Percentiles rank a stretch among this genome's conserved stretches.
Conservation (phyloP, 148 eudicot species). For the Limonium bicolor region DNA sequence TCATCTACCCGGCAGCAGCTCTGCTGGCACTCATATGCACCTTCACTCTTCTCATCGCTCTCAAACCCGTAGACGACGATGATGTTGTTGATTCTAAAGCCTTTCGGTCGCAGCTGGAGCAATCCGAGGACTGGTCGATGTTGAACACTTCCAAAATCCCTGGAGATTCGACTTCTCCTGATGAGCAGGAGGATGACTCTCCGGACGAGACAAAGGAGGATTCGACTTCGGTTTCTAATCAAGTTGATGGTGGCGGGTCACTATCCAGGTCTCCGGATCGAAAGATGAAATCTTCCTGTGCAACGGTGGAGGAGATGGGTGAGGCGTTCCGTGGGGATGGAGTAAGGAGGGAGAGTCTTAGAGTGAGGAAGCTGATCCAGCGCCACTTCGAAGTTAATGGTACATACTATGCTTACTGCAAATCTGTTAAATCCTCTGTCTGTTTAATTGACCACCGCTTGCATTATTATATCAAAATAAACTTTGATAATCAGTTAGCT, state of each 20-base stretch:
- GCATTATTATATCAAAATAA: no score
- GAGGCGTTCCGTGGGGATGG: slow-evolving; percentile 19
- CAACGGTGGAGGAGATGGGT: slow-evolving; percentile 82
- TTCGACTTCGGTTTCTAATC: slow-evolving; percentile 1
- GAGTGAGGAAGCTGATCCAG: slow-evolving; percentile 33
- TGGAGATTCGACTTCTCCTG: no score
- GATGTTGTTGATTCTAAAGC: slow-evolving; percentile 13
- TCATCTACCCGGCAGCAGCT: slow-evolving; percentile 15
- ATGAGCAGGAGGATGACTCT: no score
- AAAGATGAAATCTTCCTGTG: slow-evolving; percentile 25
- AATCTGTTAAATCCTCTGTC: no score
- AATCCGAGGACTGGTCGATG: no score
- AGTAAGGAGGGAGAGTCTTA: slow-evolving; percentile 30
- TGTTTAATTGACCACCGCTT: no score
- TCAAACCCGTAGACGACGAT: slow-evolving; percentile 45
- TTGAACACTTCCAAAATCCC: no score
- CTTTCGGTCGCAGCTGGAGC: slow-evolving; percentile 6
- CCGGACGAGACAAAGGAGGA: slow-evolving; percentile 2
- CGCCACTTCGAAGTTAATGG: slow-evolving; percentile 51
- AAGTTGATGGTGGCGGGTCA: background rate
- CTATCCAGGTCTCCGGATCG: background rate
- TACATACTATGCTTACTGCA: no score
- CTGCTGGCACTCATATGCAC: slow-evolving; percentile 25
- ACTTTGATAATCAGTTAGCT: no score
- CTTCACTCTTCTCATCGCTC: slow-evolving; percentile 29